Percentiles rank a stretch among this genome's conserved stretches.
Conservation (phyloP, 2,329 filamentous ascomycete genomes). For the Sarocladium strictum region DNA sequence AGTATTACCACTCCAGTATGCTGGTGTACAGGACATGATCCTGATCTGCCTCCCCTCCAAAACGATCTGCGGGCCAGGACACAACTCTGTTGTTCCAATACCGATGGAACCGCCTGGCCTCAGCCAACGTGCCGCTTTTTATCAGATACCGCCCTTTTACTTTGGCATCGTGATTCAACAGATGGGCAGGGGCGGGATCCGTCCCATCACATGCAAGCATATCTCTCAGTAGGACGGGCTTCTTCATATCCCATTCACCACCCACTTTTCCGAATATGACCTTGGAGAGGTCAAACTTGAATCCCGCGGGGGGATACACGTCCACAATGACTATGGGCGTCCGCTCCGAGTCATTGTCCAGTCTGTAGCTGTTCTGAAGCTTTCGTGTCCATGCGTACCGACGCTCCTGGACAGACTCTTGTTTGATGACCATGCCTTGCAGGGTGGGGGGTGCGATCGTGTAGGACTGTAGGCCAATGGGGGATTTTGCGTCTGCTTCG, state of each 20-base stretch:
- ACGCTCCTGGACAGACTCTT: background rate
- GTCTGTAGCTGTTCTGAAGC: conserved; percentile 2
- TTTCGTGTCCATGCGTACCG: background rate
- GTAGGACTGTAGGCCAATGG: conserved; percentile 20
- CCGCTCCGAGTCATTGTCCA: conserved; percentile 13
- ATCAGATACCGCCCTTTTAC: conserved; percentile 25
- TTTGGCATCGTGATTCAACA: conserved; percentile 12
- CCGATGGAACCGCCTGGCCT: conserved; percentile 35
- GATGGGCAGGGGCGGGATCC: conserved; percentile 13
- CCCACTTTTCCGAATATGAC: background rate
- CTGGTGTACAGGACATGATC: background rate
- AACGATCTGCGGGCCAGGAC: conserved; percentile 8
- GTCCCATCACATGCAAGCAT: background rate
- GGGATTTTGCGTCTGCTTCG: conserved; percentile 12
- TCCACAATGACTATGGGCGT: conserved; percentile 25
- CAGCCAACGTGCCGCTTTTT: conserved; percentile 22
- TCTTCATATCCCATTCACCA: background rate
- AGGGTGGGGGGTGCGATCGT: conserved; percentile 21
- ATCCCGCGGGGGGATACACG: conserved; percentile 17
- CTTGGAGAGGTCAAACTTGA: background rate
- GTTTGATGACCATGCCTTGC: background rate
- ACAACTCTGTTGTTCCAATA: conserved; percentile 32
- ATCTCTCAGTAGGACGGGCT: background rate
- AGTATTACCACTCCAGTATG: conserved; percentile 3
- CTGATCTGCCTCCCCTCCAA: conserved; percentile 2